Conservation (phyloP, 1,139 yeast genomes). For the Geotrichum aggregatum region DNA sequence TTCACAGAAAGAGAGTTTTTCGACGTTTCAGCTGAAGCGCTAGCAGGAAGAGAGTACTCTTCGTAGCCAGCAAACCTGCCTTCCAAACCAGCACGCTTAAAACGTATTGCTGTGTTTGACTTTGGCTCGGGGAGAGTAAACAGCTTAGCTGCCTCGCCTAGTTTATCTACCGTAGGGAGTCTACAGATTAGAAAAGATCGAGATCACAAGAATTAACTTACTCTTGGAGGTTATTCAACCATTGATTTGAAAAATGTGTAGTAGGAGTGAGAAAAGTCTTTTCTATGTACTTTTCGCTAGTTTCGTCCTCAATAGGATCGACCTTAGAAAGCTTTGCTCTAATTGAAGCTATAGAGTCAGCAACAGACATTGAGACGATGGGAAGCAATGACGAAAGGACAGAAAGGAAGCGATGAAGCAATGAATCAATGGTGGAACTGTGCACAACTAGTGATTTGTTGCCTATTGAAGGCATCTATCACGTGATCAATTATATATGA, state of each 20-base stretch:
- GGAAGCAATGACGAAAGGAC: not conserved
- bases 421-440: not conserved
- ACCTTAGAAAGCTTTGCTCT: slow-evolving; percentile 7
- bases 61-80: slow-evolving; percentile 62
- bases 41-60: slow-evolving; percentile 53
- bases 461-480: no score
- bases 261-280: slow-evolving; percentile 37
- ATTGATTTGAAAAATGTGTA: slow-evolving; percentile 31
- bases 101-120: slow-evolving; percentile 42
- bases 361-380: slow-evolving; percentile 9
- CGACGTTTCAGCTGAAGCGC: slow-evolving; percentile 53
- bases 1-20: slow-evolving; percentile 68
- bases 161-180: slow-evolving; percentile 39
- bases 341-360: slow-evolving; percentile 14
- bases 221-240: slow-evolving; percentile 39
- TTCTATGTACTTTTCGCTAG: slow-evolving; percentile 27
- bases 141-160: slow-evolving; percentile 35
- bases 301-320: slow-evolving; percentile 11
- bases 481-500: no score
- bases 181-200: slow-evolving; percentile 26
- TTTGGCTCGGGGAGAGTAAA: slow-evolving; percentile 39
- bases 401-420: no score
- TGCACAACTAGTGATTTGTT: no score
- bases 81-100: slow-evolving; percentile 60
- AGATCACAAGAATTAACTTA: slow-evolving; percentile 22